Base-by-base conservation (phyloP, 768 basidiomycete genomes). In the Hypsizygus marmoreus region DNA sequence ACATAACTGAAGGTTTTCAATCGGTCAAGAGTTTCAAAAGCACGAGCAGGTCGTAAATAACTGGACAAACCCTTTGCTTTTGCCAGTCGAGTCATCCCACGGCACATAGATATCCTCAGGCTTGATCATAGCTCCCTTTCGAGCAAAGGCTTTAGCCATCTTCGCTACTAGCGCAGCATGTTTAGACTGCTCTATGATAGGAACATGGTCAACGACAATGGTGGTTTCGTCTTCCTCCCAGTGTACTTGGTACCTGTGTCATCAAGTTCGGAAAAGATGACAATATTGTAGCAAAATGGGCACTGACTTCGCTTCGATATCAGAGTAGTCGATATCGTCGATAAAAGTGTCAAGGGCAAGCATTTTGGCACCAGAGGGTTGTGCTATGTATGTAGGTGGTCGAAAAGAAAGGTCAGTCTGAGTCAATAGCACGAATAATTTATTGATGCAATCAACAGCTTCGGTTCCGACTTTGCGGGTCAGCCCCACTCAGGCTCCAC, bases 191-290 rank as follows among this genome's bases (percentile, higher is more conserved):
- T 97, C 93, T 64, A 97, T 91, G 49, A 91, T 65, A 8, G 95
- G 97, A 16, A 95, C 77, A 39, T 92, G 91, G 65, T 98, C 97
- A 47, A 98, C 83, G 41, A 98, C 88, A 41, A 99, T 68, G 46
- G 91, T 82, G 61, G 89, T 91, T 73, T 98, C 97, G 30, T 89
- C 80, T 54, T 92, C 86, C 56, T 91, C 88, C 52, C 84, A 82
- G 46, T 90, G 74, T 56, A 95, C 85, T 54, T 84, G 78, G 71
- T 93, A 95, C 74, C 94, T 19, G 31, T 36, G 47, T 31, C 23
- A 20, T 45, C 20, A 31, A 29, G 10, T 30, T 33, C 43, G 11
- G n/a, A n/a, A n/a, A n/a, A 50, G 36, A 43, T 38, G 38, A 28
- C 14, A 28, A 36, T 17, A 23, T 35, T 17, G 4, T 13, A 43